phyloP scores from a whole-genome alignment of 352 stramenopile species.

The Globisporangium heterothallicum region DNA sequence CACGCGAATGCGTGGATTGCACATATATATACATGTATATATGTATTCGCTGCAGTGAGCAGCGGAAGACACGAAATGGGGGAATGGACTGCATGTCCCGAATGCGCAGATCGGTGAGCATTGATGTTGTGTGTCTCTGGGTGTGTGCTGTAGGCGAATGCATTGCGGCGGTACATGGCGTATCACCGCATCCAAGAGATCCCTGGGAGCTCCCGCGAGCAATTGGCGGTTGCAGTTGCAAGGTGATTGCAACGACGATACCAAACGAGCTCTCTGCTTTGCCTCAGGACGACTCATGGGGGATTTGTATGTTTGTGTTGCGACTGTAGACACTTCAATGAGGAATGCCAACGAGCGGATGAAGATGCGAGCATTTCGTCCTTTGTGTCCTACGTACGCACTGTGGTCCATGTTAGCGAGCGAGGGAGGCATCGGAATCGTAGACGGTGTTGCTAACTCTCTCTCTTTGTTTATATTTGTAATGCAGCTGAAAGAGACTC shows the following conservation, averaged over 20 bases:
- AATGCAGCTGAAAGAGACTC: background rate
- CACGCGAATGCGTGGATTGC: background rate
- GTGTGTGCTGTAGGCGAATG: conserved; percentile 27
- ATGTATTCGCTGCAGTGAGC: background rate
- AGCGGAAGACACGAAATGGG: too few species aligned
- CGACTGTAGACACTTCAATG: conserved; percentile 50
- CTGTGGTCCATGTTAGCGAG: too few species aligned
- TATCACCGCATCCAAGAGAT: conserved; percentile 50
- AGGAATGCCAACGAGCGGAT: conserved; percentile 56
- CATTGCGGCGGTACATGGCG: conserved; percentile 63
- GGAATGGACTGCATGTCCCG: too few species aligned
- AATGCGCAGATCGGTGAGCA: too few species aligned
- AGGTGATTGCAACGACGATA: conserved; percentile 17
- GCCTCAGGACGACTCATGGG: too few species aligned
- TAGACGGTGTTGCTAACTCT: background rate
- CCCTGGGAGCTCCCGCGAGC: conserved; percentile 39
- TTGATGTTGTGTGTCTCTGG: conserved; percentile 1
- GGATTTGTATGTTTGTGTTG: conserved; percentile 6
- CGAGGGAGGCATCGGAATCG: too few species aligned
- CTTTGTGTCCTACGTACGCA: conserved; percentile 61
- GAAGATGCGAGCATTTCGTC: conserved; percentile 58
- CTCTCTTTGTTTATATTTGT: background rate
- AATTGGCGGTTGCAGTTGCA: conserved; percentile 60
- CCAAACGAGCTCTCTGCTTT: too few species aligned
- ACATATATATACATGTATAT: background rate